Evolutionary conservation across 2,329 filamentous ascomycete genomes (phyloP).

Genomic region (Elsinoe arachidis): DNA sequence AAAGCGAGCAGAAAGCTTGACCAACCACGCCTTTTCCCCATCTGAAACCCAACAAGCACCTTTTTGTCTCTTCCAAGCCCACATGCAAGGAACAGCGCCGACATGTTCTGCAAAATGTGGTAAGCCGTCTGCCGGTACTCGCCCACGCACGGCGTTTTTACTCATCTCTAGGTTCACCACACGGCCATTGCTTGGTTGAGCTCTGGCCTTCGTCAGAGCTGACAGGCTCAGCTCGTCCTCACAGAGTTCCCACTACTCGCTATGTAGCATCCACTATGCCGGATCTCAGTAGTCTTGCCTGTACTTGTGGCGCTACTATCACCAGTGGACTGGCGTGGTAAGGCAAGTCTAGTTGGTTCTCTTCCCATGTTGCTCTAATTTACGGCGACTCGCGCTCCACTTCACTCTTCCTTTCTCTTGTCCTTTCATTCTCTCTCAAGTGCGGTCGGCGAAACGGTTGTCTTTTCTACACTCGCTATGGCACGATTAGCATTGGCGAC

Average conservation of each 20-base stretch:
- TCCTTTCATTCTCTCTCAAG: not conserved
- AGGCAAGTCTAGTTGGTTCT: not conserved
- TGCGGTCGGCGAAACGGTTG: not conserved
- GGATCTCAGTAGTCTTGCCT: not conserved
- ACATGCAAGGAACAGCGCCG: not conserved
- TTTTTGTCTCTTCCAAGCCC: no score
- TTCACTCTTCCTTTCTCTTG: not conserved
- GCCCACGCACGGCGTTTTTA: not conserved
- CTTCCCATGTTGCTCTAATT: not conserved
- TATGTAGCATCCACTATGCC: not conserved
- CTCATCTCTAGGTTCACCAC: not conserved
- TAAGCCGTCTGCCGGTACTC: not conserved
- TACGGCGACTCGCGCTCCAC: not conserved
- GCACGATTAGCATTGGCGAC: not conserved
- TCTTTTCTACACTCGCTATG: not conserved
- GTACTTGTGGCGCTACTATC: not conserved
- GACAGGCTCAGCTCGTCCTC: not conserved
- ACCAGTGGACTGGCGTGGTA: not conserved
- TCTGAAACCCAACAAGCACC: not conserved
- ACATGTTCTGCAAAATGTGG: not conserved
- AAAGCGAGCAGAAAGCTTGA: not conserved
- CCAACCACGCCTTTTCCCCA: not conserved
- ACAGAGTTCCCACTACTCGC: not conserved
- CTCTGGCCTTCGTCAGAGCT: not conserved
- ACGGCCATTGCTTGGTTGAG: conserved; percentile 6